phyloP scores from a whole-genome alignment of 805 yeast genomes.

The Cephaloascus fragrans region DNA sequence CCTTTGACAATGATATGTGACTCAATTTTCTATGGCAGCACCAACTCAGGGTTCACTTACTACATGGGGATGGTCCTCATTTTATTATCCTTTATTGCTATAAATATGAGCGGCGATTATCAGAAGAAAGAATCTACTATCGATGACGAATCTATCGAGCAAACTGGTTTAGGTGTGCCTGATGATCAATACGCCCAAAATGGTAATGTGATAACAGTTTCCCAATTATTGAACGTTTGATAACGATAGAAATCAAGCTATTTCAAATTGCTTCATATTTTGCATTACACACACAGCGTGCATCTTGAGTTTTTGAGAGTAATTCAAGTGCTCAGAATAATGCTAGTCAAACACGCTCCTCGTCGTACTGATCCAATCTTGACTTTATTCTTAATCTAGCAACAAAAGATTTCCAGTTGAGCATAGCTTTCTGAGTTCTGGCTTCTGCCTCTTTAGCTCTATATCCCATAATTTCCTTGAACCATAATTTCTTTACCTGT shows the following conservation, averaged over 20 bases:
- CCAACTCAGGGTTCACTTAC: constrained; percentile 21
- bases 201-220: too few species aligned
- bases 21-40: constrained; percentile 21
- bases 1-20: constrained; percentile 45
- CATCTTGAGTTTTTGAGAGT: too few species aligned
- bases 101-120: constrained; percentile 34
- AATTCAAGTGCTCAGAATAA: too few species aligned
- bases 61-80: constrained; percentile 38
- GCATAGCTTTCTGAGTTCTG: constrained; percentile 1
- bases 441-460: neutral
- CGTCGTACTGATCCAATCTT: neutral
- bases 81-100: constrained; percentile 33
- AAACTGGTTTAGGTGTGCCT: too few species aligned
- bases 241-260: too few species aligned
- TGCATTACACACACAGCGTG: too few species aligned
- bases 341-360: too few species aligned
- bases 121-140: constrained; percentile 35
- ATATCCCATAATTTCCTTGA: constrained; percentile 7
- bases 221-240: too few species aligned
- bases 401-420: constrained; percentile 2
- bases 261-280: too few species aligned
- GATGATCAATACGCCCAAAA: too few species aligned
- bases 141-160: too few species aligned
- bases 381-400: constrained; percentile 1
- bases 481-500: constrained; percentile 16